Conservation (phyloP, 345 rosid species). For the Eucalyptus lansdowneana region DNA sequence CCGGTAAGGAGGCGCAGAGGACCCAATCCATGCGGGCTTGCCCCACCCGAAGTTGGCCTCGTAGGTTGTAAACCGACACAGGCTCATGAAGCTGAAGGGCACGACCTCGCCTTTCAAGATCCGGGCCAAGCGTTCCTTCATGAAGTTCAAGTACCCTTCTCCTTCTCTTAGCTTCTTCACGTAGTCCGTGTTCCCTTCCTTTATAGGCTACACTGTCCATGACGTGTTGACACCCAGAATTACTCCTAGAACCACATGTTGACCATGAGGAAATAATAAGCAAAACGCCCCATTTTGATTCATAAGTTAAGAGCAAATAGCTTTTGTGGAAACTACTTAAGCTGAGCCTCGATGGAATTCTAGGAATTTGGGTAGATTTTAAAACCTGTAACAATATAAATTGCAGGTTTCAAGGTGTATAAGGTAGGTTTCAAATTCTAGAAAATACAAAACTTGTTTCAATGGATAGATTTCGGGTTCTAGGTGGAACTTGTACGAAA, state of each 20-base stretch:
- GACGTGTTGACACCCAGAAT: too few relatives aligned
- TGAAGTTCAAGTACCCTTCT: neutral
- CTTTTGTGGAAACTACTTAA: too few relatives aligned
- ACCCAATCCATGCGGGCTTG: constrained; percentile 12
- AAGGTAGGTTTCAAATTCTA: rapidly evolving
- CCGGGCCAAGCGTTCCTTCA: neutral
- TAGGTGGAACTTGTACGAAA: rapidly evolving
- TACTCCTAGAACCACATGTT: too few relatives aligned
- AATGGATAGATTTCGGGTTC: too few relatives aligned
- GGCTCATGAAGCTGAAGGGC: constrained; percentile 9
- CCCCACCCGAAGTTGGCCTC: constrained; percentile 30
- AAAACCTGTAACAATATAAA: too few relatives aligned
- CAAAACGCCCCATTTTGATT: too few relatives aligned
- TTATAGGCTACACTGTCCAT: neutral
- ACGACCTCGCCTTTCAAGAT: neutral
- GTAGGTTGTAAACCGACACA: constrained; percentile 9
- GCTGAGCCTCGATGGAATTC: too few relatives aligned
- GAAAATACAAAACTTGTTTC: too few relatives aligned
- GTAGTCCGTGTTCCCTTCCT: neutral
- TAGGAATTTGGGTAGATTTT: too few relatives aligned
- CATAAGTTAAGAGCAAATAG: too few relatives aligned
- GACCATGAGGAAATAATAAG: too few relatives aligned
- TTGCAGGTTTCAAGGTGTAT: too few relatives aligned
- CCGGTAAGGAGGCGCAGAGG: neutral
- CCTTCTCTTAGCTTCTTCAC: neutral